Evolutionary conservation across 129 eudicot species (phyloP).

Genomic region (Kitagawia praeruptora): DNA sequence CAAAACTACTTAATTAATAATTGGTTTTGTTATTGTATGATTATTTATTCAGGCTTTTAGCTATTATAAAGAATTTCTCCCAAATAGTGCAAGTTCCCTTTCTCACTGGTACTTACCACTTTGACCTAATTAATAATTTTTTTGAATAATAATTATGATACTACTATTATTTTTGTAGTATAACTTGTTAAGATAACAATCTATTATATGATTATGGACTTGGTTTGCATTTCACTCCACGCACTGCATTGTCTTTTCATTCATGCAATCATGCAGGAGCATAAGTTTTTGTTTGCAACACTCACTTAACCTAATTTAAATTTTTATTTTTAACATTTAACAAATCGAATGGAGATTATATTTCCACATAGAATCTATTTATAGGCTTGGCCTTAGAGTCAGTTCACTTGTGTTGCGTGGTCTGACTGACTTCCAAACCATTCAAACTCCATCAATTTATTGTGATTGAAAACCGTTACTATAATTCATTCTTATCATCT

Average conservation of each 20-base stretch:
- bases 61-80: neutral
- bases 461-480: neutral
- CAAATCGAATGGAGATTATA: neutral
- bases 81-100: neutral
- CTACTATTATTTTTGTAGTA: neutral
- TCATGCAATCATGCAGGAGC: neutral
- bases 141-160: no score
- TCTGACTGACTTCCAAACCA: neutral
- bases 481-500: neutral
- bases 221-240: neutral
- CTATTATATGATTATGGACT: neutral
- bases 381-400: neutral
- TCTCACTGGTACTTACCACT: neutral
- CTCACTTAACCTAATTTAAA: neutral
- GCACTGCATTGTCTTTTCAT: neutral
- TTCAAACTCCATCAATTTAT: neutral
- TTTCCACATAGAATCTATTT: neutral
- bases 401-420: slow-evolving; percentile 4
- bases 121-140: no score
- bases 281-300: neutral
- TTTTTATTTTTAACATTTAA: no score
- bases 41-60: neutral
- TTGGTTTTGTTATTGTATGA: neutral
- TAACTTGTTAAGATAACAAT: neutral
- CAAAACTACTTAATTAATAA: neutral